Percentiles rank a stretch among this genome's conserved stretches.
Evolutionary conservation across 78 protist species (phyloP).

Genomic region (Dictyostelium purpureum): DNA sequence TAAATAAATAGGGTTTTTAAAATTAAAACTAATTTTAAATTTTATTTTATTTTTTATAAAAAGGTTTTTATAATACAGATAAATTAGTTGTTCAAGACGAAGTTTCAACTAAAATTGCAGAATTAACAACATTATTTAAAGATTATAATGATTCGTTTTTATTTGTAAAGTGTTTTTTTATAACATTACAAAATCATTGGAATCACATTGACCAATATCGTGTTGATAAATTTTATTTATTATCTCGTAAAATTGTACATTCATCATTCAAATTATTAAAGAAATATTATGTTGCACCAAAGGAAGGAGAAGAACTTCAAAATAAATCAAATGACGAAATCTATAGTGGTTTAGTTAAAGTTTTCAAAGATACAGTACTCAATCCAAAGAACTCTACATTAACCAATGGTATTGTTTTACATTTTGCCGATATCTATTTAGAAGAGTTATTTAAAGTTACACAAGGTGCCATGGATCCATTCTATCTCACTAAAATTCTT

Average conservation of each 20-base stretch:
- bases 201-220: constrained; percentile 31
- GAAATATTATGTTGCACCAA: not conserved
- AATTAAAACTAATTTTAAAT: not conserved
- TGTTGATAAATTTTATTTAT: constrained; percentile 55
- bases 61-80: constrained; percentile 51
- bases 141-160: not conserved
- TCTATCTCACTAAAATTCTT: not conserved
- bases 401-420: constrained; percentile 40
- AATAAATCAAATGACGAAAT: not conserved
- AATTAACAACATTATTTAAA: not conserved
- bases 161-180: constrained; percentile 30
- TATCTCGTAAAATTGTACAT: constrained; percentile 22
- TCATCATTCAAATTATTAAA: constrained; percentile 10
- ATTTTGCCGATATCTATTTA: constrained; percentile 62
- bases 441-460: constrained; percentile 25
- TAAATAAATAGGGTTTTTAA: not conserved
- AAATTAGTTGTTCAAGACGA: constrained; percentile 56
- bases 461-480: constrained; percentile 18
- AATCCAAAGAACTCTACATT: not conserved
- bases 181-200: constrained; percentile 40
- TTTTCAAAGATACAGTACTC: not conserved
- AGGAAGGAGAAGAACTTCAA: not conserved
- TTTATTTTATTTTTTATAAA: not conserved
- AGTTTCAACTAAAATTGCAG: constrained; percentile 3
- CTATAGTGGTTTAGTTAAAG: not conserved